Percentiles rank a stretch among this genome's conserved stretches.
Conservation (phyloP, 495 filamentous ascomycete species). For the Aspergillus haitiensis region DNA sequence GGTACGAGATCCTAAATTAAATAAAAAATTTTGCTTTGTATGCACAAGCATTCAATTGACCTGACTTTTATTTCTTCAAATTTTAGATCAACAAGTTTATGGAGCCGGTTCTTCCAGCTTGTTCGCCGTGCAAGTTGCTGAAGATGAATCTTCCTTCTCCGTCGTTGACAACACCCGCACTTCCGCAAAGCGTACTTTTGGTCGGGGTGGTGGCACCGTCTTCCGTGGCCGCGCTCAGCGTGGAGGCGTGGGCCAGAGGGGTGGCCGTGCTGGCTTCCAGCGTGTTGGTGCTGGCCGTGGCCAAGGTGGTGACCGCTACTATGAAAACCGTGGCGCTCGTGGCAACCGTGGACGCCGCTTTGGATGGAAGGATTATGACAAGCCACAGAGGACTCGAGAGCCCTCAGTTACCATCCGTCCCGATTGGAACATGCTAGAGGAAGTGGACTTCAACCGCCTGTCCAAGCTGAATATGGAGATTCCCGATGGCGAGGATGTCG, state of each 20-base stretch:
- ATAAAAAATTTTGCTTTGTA: neutral
- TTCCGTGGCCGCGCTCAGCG: constrained; percentile 83
- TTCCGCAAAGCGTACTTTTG: constrained; percentile 79
- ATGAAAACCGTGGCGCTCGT: constrained; percentile 57
- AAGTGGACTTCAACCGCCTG: constrained; percentile 96
- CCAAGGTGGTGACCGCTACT: constrained; percentile 58
- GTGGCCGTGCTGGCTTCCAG: constrained; percentile 64
- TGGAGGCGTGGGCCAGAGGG: constrained; percentile 51
- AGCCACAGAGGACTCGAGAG: constrained; percentile 94
- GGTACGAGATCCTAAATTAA: constrained; percentile 51
- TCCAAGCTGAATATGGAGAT: constrained; percentile 93
- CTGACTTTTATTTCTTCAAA: constrained; percentile 8
- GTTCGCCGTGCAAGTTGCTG: constrained; percentile 85
- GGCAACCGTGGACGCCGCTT: constrained; percentile 74
- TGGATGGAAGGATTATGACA: constrained; percentile 99
- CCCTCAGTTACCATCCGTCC: constrained; percentile 90
- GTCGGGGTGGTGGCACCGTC: constrained; percentile 77
- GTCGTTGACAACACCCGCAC: constrained; percentile 93
- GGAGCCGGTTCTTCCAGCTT: constrained; percentile 83
- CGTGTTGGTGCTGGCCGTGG: constrained; percentile 64
- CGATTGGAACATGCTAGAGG: constrained; percentile 93
- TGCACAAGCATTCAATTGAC: neutral
- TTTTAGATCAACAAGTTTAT: constrained; percentile 90
- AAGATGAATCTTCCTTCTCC: constrained; percentile 97
- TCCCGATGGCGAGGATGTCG: constrained; percentile 91